A percentile compares a stretch with the other conserved stretches of the same genome.
Evolutionary conservation across 805 yeast species (phyloP).

Genomic region (Saccharomycopsis sp.): DNA sequence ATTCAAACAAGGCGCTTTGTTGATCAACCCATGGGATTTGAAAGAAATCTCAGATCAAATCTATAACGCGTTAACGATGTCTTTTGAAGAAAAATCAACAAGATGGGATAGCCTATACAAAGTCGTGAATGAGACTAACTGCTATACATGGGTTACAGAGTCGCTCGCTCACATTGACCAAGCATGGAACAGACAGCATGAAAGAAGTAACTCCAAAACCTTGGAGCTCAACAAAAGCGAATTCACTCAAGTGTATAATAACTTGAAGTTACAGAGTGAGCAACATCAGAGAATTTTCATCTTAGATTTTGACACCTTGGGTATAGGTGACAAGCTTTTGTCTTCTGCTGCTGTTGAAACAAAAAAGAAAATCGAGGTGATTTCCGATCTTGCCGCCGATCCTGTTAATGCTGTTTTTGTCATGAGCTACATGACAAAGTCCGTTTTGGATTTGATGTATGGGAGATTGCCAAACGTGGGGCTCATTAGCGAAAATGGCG

Average conservation of each 20-base stretch:
- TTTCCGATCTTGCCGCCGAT: constrained; percentile 51
- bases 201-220: constrained; percentile 28
- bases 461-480: constrained; percentile 64
- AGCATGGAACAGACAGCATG: constrained; percentile 43
- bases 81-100: constrained; percentile 41
- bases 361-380: constrained; percentile 45
- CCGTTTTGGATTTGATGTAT: constrained; percentile 59
- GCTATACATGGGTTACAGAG: constrained; percentile 60
- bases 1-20: constrained; percentile 56
- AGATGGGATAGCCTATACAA: constrained; percentile 56
- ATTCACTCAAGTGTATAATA: constrained; percentile 30
- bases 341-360: constrained; percentile 48
- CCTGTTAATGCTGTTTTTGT: constrained; percentile 62
- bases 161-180: constrained; percentile 46
- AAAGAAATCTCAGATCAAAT: constrained; percentile 57
- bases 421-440: constrained; percentile 53
- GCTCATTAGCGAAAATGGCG: constrained; percentile 86
- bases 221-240: constrained; percentile 27
- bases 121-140: constrained; percentile 58
- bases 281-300: constrained; percentile 34
- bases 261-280: constrained; percentile 19
- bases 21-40: constrained; percentile 89
- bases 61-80: constrained; percentile 56
- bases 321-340: constrained; percentile 21
- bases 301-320: constrained; percentile 40